Percentiles rank a stretch among this genome's conserved stretches.
Conservation (phyloP, 2,329 filamentous ascomycete species). For the Pseudogymnoascus sp. region DNA sequence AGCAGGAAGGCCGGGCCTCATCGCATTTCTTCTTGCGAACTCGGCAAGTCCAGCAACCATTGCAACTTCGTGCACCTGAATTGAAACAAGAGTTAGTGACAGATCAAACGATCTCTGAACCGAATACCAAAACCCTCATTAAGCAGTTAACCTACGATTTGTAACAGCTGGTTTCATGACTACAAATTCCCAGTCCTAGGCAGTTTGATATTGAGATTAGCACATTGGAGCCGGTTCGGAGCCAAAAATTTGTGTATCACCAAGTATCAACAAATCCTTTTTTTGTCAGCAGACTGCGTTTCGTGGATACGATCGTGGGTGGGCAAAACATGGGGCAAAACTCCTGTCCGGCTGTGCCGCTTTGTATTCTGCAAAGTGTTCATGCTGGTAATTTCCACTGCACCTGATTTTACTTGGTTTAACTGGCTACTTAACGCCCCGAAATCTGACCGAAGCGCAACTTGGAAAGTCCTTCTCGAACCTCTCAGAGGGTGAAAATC, state of each 20-base stretch:
- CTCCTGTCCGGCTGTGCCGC: neutral
- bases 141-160: neutral
- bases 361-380: neutral
- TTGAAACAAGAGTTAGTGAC: neutral
- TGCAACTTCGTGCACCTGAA: constrained; percentile 4
- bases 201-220: neutral
- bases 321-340: neutral
- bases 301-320: neutral
- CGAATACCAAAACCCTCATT: neutral
- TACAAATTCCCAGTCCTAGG: neutral
- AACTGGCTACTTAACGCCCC: neutral
- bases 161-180: neutral
- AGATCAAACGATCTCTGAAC: neutral
- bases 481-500: neutral
- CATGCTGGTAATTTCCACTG: neutral
- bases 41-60: constrained; percentile 23
- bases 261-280: neutral
- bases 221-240: neutral
- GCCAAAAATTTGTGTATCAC: neutral
- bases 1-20: constrained; percentile 15
- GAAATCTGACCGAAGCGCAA: neutral
- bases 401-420: neutral
- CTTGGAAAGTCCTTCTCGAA: neutral
- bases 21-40: constrained; percentile 20
- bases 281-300: neutral